Evolutionary conservation across 371 early-diverging fungal species (phyloP).

Genomic region (Syncephalastrum sp.): DNA sequence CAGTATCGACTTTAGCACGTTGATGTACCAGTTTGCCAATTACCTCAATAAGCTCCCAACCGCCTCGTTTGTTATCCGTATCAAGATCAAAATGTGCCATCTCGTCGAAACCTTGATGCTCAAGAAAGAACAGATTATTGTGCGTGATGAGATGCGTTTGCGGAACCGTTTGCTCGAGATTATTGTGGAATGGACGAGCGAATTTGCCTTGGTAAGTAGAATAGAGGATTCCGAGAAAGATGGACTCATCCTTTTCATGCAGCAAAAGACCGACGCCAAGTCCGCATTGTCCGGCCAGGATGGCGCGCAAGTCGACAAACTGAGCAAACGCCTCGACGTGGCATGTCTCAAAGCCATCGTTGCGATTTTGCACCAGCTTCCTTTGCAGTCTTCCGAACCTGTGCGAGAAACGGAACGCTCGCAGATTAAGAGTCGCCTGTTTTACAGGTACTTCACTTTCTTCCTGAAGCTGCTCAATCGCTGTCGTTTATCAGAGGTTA

Average conservation of each 20-base stretch:
- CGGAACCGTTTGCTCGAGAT: slow-evolving; percentile 79
- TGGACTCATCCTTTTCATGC: slow-evolving; percentile 3
- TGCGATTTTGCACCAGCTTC: slow-evolving; percentile 73
- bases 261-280: slow-evolving; percentile 20
- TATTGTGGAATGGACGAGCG: slow-evolving; percentile 85
- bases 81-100: slow-evolving; percentile 84
- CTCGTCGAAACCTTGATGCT: slow-evolving; percentile 76
- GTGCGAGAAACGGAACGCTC: slow-evolving; percentile 55
- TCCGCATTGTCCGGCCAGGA: slow-evolving; percentile 12
- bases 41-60: slow-evolving; percentile 74
- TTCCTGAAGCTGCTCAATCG: slow-evolving; percentile 82
- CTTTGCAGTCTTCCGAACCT: slow-evolving; percentile 74
- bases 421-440: slow-evolving; percentile 70
- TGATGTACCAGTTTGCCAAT: slow-evolving; percentile 72
- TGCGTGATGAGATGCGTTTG: slow-evolving; percentile 80
- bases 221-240: background rate
- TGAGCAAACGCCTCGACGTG: slow-evolving; percentile 78
- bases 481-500: slow-evolving; percentile 64
- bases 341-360: slow-evolving; percentile 85
- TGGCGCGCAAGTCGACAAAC: slow-evolving; percentile 44
- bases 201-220: slow-evolving; percentile 54
- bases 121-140: slow-evolving; percentile 75
- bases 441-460: slow-evolving; percentile 82
- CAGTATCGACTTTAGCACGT: slow-evolving; percentile 80
- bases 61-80: slow-evolving; percentile 63